Base-by-base conservation (phyloP, 2,329 filamentous ascomycete genomes). In the Fusarium sp. region DNA sequence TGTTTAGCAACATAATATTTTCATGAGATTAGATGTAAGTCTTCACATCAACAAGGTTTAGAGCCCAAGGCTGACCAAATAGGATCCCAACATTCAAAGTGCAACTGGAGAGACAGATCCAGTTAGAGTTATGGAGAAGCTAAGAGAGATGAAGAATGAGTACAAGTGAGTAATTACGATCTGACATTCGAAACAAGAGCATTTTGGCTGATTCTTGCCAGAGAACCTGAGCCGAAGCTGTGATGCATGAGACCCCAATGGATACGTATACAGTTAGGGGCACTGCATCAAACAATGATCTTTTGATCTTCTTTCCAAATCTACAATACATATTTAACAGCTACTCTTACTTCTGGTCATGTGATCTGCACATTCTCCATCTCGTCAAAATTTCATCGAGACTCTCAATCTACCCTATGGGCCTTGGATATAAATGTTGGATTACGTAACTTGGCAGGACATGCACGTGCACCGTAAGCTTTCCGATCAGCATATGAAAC, bases 131-230 rank as follows among this genome's bases (percentile, higher is more conserved):
- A 23, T 56, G 53, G 37, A 44, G 3, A 56, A 44, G 3, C 53
- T 56, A 8, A 56, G 53, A 6, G 37, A 56, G 21, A 32, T 56
- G 53, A 56, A 56, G n/a, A 56, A 56, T n/a, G 37, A 56, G 4
- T 56, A 43, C 21, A 56, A 19, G 53, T 56, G 21, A 56, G 25
- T 19, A 32, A 8, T 6, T 6, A 2, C 1, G 7, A 30, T 28
- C 19, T n/a, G 9, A 16, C 7, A 6, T 12, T 35, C 4, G 12
- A 4, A 6, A 16, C 6, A 2, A 13, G 1, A 6, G 7, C 2
- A 30, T 6, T 28, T 30, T 54, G 37, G 15, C 28, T 56, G 13
- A 56, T 16, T 4, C 6, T 6, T 32, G 8, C 3, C 21, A 56
- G 53, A 42, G 53, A 56, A 16, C 53, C 37, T 11, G 53, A 56